A percentile compares a stretch with the other conserved stretches of the same genome.
phyloP scores from a whole-genome alignment of 2,329 filamentous ascomycete species.

The Talaromyces sp. region DNA sequence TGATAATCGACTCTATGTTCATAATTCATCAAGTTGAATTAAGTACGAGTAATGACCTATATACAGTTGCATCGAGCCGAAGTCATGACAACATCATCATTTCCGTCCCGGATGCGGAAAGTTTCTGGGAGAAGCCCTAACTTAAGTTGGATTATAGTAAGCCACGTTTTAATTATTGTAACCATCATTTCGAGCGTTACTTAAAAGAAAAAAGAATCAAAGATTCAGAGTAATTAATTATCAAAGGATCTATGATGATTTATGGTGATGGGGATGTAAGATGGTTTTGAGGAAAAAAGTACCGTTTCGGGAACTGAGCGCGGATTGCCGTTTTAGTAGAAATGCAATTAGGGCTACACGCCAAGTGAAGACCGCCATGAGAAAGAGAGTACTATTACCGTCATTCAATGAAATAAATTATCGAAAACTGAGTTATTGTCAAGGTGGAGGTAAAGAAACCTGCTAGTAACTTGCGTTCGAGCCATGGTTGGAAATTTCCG shows the following conservation, averaged over 20 bases:
- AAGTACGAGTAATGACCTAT: slow-evolving; percentile 2
- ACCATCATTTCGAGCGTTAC: not conserved
- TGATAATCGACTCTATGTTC: no score
- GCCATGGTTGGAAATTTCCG: not conserved
- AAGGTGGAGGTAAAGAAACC: not conserved
- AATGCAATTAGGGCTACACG: not conserved
- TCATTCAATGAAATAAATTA: not conserved
- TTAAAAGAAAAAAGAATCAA: not conserved
- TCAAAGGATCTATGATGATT: not conserved
- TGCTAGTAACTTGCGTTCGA: not conserved
- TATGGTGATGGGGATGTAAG: not conserved
- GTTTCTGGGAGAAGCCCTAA: not conserved
- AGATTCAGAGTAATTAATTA: not conserved
- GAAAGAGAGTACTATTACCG: not conserved
- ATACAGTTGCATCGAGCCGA: not conserved
- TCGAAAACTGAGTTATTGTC: not conserved
- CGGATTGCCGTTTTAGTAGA: not conserved
- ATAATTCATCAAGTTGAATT: not conserved
- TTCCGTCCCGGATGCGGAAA: slow-evolving; percentile 12
- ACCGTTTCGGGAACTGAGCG: not conserved
- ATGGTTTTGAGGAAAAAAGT: not conserved
- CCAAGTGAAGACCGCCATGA: not conserved
- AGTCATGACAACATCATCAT: slow-evolving; percentile 14
- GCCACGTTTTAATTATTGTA: not conserved
- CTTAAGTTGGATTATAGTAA: not conserved